A percentile compares a stretch with the other conserved stretches of the same genome.
Evolutionary conservation across 2,329 filamentous ascomycete species (phyloP).

Genomic region (Fusarium tricinctum): DNA sequence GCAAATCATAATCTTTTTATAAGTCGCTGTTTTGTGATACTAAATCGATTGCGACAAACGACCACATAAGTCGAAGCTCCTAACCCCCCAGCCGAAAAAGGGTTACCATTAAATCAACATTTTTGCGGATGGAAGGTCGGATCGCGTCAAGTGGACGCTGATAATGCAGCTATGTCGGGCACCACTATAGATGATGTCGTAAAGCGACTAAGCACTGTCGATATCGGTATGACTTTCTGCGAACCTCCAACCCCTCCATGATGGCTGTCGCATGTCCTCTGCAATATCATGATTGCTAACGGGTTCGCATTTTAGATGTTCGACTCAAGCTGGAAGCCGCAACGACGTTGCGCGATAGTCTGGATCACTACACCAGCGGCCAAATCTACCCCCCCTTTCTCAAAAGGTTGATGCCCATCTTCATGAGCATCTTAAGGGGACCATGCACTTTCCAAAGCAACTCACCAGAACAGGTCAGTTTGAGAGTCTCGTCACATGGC

Average conservation of each 20-base stretch:
- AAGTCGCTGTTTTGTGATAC: conserved; percentile 1
- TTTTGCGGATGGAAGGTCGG: conserved; percentile 55
- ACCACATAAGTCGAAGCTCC: conserved; percentile 38
- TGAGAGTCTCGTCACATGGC: not conserved
- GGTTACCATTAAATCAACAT: conserved; percentile 40
- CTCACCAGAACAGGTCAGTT: conserved; percentile 85
- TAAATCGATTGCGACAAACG: conserved; percentile 42
- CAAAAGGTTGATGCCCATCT: conserved; percentile 88
- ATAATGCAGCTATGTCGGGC: conserved; percentile 71
- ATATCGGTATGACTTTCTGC: conserved; percentile 62
- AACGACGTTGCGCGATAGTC: conserved; percentile 87
- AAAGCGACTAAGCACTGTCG: conserved; percentile 69
- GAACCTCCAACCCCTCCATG: conserved; percentile 25
- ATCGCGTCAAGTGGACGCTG: conserved; percentile 55
- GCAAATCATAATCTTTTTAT: not conserved
- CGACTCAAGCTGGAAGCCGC: conserved; percentile 87
- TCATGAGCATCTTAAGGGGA: conserved; percentile 86
- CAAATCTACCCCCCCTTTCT: conserved; percentile 85
- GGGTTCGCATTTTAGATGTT: conserved; percentile 69
- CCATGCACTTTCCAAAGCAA: conserved; percentile 92
- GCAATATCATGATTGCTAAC: conserved; percentile 16
- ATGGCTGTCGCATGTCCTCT: conserved; percentile 40
- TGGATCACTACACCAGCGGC: conserved; percentile 88
- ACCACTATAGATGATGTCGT: conserved; percentile 74
- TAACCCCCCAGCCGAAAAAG: conserved; percentile 30